Conservation (phyloP, 1,139 yeast genomes). For the Yamadazyma aaseri region DNA sequence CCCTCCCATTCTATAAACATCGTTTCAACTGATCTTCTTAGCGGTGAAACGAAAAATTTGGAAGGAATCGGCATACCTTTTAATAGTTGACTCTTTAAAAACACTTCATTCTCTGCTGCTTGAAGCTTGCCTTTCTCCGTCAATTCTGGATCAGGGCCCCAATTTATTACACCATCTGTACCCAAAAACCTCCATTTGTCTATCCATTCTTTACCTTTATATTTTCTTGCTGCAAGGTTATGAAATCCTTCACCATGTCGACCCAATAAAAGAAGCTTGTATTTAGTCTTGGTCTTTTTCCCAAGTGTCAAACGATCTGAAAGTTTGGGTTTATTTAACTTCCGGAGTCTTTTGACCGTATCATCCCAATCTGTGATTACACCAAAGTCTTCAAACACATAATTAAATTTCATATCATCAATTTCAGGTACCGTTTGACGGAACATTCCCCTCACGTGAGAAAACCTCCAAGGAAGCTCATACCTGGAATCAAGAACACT, state of each 20-base stretch:
- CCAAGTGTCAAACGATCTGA: neutral
- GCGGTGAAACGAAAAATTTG: constrained; percentile 60
- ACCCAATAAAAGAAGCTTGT: constrained; percentile 61
- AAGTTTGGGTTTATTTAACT: neutral
- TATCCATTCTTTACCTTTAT: constrained; percentile 59
- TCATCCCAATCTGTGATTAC: constrained; percentile 44
- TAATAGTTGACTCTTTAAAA: constrained; percentile 42
- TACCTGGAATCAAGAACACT: neutral
- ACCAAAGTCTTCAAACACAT: constrained; percentile 50
- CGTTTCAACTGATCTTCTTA: constrained; percentile 62
- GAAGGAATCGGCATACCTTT: constrained; percentile 56
- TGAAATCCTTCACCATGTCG: constrained; percentile 54
- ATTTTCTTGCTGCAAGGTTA: constrained; percentile 51
- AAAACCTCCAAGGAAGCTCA: constrained; percentile 39
- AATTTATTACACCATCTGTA: constrained; percentile 54
- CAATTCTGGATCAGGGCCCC: constrained; percentile 71
- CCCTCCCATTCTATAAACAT: constrained; percentile 58
- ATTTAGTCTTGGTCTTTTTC: constrained; percentile 17
- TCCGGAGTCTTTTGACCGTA: neutral
- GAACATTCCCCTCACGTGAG: constrained; percentile 49
- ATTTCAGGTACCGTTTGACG: constrained; percentile 46
- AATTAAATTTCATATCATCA: constrained; percentile 49
- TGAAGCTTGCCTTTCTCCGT: constrained; percentile 54
- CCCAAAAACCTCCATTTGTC: constrained; percentile 54
- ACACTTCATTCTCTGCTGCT: constrained; percentile 44